phyloP scores from a whole-genome alignment of 495 filamentous ascomycete genomes.

The Neurospora discreta region DNA sequence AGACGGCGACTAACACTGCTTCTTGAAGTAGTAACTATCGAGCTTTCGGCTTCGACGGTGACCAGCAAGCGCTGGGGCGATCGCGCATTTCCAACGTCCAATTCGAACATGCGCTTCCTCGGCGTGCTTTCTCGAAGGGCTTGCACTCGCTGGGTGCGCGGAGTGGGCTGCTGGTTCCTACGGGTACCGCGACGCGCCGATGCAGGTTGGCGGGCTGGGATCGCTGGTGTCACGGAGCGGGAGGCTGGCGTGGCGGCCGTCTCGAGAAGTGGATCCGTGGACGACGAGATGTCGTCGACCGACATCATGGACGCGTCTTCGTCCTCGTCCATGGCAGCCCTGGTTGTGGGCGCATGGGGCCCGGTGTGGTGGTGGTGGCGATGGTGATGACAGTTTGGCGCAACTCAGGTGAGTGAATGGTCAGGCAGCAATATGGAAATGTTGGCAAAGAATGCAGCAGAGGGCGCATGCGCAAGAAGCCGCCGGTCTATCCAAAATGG shows the following conservation, averaged over 20 bases:
- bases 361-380: not conserved
- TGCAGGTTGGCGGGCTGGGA: conserved; percentile 3
- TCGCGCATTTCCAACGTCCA: conserved; percentile 37
- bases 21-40: conserved; percentile 9
- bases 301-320: conserved; percentile 17
- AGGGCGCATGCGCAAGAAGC: not conserved
- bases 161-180: conserved; percentile 9
- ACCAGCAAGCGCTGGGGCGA: conserved; percentile 42
- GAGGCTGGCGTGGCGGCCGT: conserved; percentile 13
- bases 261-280: conserved; percentile 38
- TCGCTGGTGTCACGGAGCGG: conserved; percentile 10
- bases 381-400: no score
- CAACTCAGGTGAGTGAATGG: not conserved
- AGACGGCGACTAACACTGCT: conserved; percentile 26
- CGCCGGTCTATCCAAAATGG: not conserved
- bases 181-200: conserved; percentile 17
- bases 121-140: conserved; percentile 28
- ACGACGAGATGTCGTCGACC: conserved; percentile 30
- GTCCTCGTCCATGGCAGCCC: conserved; percentile 6
- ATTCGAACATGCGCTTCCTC: conserved; percentile 41
- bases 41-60: conserved; percentile 40
- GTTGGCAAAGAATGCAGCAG: not conserved
- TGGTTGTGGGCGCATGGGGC: conserved; percentile 1
- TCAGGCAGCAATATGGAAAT: not conserved
- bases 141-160: conserved; percentile 14